Conservation (phyloP, 768 basidiomycete genomes). For the Amanita phalloides region DNA sequence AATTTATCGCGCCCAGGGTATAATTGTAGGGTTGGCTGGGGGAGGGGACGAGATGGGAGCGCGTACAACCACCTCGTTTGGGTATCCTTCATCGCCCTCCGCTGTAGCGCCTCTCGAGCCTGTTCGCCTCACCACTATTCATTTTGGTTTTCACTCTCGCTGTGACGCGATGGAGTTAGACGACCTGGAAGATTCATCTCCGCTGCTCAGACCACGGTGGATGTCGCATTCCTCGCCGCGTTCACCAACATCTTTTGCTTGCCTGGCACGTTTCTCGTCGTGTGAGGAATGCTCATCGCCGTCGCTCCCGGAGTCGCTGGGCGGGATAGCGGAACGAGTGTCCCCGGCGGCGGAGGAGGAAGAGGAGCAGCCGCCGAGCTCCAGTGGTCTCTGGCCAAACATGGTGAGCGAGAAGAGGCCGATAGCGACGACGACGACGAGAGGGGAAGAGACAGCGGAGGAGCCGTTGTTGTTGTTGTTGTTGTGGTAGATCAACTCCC, state of each 20-base stretch:
- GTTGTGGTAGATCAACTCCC: too few relatives aligned
- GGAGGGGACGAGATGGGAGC: slow-evolving; percentile 21
- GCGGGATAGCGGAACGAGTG: too few relatives aligned
- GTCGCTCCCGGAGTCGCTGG: slow-evolving; percentile 50
- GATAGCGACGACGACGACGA: slow-evolving; percentile 50
- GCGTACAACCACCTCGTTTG: slow-evolving; percentile 30
- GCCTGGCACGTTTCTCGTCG: slow-evolving; percentile 3
- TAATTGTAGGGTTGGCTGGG: slow-evolving; percentile 35
- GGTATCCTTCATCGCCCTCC: slow-evolving; percentile 43
- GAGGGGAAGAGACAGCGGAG: slow-evolving; percentile 31
- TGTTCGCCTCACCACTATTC: background rate
- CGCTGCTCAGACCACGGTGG: slow-evolving; percentile 13
- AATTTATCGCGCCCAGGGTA: slow-evolving; percentile 62
- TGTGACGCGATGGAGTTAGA: slow-evolving; percentile 20
- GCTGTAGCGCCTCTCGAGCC: slow-evolving; percentile 34
- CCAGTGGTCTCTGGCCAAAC: slow-evolving; percentile 24
- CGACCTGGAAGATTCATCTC: slow-evolving; percentile 21
- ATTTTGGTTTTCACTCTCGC: background rate
- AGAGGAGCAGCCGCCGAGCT: background rate
- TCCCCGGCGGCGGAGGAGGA: background rate
- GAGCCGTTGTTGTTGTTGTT: slow-evolving; percentile 9
- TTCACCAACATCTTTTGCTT: slow-evolving; percentile 19
- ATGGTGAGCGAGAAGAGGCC: slow-evolving; percentile 40
- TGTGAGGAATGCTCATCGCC: slow-evolving; percentile 16
- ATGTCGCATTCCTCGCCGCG: slow-evolving; percentile 21